Evolutionary conservation across 768 basidiomycete genomes (phyloP).

Genomic region (Boletellus sp.): DNA sequence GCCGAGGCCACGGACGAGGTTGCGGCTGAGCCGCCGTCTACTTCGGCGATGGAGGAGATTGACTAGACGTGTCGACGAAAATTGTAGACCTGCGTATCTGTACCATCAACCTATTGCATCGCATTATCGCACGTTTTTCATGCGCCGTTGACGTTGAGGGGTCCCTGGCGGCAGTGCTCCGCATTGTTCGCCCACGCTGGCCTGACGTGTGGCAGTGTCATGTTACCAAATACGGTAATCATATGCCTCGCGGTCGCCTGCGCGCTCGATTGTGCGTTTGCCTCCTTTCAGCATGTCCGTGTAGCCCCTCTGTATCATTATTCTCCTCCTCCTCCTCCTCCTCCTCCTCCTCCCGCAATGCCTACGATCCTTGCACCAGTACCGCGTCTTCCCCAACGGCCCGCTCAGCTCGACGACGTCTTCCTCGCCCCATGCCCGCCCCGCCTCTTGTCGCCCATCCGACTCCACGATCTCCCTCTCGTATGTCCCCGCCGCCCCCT

Average conservation of each 20-base stretch:
- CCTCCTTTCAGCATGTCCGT: constrained; percentile 30
- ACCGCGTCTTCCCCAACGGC: constrained; percentile 31
- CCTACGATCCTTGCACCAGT: constrained; percentile 42
- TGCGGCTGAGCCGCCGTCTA: constrained; percentile 58
- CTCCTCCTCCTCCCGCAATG: constrained; percentile 23
- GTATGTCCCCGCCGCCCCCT: constrained; percentile 10
- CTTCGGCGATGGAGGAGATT: constrained; percentile 97
- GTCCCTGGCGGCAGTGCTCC: too few species aligned
- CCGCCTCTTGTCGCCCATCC: constrained; percentile 38
- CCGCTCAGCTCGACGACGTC: constrained; percentile 10
- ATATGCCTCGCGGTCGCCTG: too few species aligned
- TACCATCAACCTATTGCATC: constrained; percentile 25
- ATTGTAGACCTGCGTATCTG: constrained; percentile 20
- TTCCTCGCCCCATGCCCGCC: constrained; percentile 53
- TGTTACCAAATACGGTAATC: constrained; percentile 21
- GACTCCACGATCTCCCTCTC: constrained; percentile 29
- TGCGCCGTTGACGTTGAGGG: too few species aligned
- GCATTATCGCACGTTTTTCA: constrained; percentile 21
- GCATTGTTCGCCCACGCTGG: constrained; percentile 23
- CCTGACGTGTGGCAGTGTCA: constrained; percentile 17
- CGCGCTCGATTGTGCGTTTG: constrained; percentile 19
- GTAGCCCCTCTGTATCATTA: constrained; percentile 35
- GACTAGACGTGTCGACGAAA: constrained; percentile 47
- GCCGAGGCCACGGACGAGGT: constrained; percentile 39
- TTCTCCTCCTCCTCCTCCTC: constrained; percentile 6